Evolutionary conservation across 371 early-diverging fungal species (phyloP).

Genomic region (Fennellomyces sp.): DNA sequence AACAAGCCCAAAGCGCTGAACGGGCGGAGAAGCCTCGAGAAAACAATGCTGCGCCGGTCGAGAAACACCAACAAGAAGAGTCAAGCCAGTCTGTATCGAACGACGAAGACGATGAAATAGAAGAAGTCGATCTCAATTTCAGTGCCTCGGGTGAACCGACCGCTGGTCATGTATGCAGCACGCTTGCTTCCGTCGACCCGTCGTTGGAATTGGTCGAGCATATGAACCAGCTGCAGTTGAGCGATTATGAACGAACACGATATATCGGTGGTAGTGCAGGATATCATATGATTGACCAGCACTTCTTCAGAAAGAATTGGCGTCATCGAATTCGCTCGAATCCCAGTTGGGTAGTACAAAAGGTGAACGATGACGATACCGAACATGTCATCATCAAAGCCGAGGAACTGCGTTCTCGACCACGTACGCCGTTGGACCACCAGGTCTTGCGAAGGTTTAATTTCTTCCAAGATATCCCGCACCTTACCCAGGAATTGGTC

Average conservation of each 20-base stretch:
- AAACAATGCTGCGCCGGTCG: too few relatives aligned
- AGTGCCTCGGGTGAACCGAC: background rate
- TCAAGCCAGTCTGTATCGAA: too few relatives aligned
- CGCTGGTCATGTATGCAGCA: background rate
- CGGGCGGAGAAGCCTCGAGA: background rate
- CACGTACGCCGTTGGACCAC: background rate
- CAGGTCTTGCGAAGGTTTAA: slow-evolving; percentile 14
- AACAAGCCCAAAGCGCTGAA: background rate
- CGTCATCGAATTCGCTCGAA: background rate
- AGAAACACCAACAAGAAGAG: too few relatives aligned
- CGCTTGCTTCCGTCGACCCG: background rate
- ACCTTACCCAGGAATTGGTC: slow-evolving; percentile 26
- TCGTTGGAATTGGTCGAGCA: background rate
- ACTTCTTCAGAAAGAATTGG: background rate
- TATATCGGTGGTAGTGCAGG: slow-evolving; percentile 45
- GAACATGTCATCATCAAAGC: slow-evolving; percentile 45
- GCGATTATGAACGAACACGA: slow-evolving; percentile 40
- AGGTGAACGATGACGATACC: slow-evolving; percentile 37
- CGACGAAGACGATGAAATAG: too few relatives aligned
- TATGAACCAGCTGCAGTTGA: slow-evolving; percentile 21
- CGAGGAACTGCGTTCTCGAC: slow-evolving; percentile 14
- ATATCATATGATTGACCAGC: slow-evolving; percentile 25
- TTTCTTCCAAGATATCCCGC: slow-evolving; percentile 26
- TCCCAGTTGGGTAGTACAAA: slow-evolving; percentile 30
- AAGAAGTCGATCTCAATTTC: too few relatives aligned